Base-by-base conservation (phyloP, 805 yeast species). In the Teunomyces kruisii region DNA sequence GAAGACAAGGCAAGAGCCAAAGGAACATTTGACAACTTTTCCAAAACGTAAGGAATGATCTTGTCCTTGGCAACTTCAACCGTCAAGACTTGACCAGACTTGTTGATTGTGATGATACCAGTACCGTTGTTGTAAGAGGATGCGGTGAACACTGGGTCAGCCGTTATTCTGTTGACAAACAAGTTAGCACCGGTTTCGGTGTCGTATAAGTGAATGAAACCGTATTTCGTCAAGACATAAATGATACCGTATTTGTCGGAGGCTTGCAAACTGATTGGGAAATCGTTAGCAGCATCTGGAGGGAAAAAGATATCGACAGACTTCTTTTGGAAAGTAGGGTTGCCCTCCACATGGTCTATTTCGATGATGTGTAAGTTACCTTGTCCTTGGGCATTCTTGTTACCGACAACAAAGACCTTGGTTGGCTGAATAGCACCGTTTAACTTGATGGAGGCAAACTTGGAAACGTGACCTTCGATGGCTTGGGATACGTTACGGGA, bases 381-480 rank as follows among this genome's bases (percentile, higher is more conserved):
- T 57, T 72, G 77, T 27, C 81, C 78, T 49, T 83, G 84, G 31
- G 86, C 86, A 43, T 84, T 80, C 68, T 94, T 85, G 70, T 90
- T 89, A 58, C 96, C 98, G 62, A 92, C 91, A 48, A 95, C 87
- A 65, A 94, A 92, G 27, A 92, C 83, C 67, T 88, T 90, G 41
- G 96, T 87, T 33, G 88, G 88, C 38, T 68, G 68, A 24, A 81
- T 57, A 32, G 91, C 88, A 44, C 89, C 89, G 42, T 81, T 86
- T 55, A 92, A 74, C 49, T 81, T 77, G 51, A 94, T 72, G 48
- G 77, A 74, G 44, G 96, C 89, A 70, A 94, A 94, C 33, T 83
- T 81, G 48, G 96, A 94, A 45, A 95, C 98, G 67, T 94, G 99
- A 58, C 99, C 99, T 62, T 94, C 98, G 57, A 94, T 88, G 15